These are phyloP conservation scores for Lodderomyces elongisporus DNA, from an alignment of 1,139 yeast species.

Conservation along the genomic window DNA sequence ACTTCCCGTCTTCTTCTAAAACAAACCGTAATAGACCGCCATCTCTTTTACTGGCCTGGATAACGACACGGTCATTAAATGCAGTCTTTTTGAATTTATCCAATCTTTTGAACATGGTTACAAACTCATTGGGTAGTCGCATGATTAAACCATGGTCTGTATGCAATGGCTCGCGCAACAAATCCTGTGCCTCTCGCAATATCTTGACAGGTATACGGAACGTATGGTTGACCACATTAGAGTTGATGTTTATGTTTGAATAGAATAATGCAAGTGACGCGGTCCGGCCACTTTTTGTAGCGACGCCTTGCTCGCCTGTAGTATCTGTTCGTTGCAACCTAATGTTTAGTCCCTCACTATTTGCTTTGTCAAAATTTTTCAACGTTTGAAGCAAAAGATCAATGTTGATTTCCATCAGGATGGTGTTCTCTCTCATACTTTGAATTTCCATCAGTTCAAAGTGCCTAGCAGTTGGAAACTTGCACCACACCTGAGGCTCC, in stretches of 20 bases:
- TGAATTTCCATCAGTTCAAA: constrained; percentile 48
- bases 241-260: constrained; percentile 27
- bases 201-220: constrained; percentile 56
- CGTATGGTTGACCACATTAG: constrained; percentile 47
- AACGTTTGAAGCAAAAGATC: constrained; percentile 53
- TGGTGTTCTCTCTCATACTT: constrained; percentile 42
- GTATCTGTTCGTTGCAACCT: constrained; percentile 47
- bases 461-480: constrained; percentile 35
- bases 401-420: constrained; percentile 51
- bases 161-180: constrained; percentile 46
- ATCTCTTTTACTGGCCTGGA: constrained; percentile 28
- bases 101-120: constrained; percentile 45
- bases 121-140: constrained; percentile 45
- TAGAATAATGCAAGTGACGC: constrained; percentile 53
- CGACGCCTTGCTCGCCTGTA: constrained; percentile 23
- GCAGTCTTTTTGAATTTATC: constrained; percentile 49
- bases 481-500: constrained; percentile 65
- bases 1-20: constrained; percentile 50
- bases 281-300: constrained; percentile 29
- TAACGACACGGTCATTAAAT: constrained; percentile 27
- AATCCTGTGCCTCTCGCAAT: constrained; percentile 42
- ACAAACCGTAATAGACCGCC: constrained; percentile 45
- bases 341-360: constrained; percentile 46
- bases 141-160: constrained; percentile 44
- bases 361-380: constrained; percentile 48